Evolutionary conservation across 2,329 filamentous ascomycete genomes (phyloP).

Genomic region (Colletotrichum somersetense): DNA sequence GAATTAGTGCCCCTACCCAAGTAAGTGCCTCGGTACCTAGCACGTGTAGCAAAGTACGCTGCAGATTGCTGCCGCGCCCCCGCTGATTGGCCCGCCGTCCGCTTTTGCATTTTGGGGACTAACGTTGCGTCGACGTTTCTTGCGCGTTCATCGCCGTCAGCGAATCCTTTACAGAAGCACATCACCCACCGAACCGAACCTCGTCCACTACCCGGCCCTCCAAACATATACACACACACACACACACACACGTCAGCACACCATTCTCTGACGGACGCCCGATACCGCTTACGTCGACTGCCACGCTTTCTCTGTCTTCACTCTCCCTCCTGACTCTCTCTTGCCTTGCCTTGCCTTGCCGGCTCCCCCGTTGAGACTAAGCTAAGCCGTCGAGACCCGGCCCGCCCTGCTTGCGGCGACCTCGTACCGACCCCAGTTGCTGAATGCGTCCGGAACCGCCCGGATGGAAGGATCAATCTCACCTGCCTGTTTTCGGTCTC

Average conservation of each 20-base stretch:
- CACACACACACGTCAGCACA: slow-evolving; percentile 4
- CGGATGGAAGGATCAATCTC: background rate
- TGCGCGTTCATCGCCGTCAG: background rate
- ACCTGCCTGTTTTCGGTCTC: background rate
- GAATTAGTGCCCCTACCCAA: too few relatives aligned
- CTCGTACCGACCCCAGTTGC: background rate
- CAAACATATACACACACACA: too few relatives aligned
- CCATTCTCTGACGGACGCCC: background rate
- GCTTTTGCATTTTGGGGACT: background rate
- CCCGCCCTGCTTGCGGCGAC: background rate
- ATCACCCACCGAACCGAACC: background rate
- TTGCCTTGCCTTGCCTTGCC: background rate
- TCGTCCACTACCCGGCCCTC: background rate
- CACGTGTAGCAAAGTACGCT: background rate
- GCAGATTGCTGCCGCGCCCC: background rate
- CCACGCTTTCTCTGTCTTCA: background rate
- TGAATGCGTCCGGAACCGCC: background rate
- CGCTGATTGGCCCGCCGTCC: background rate
- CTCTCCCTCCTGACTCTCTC: background rate
- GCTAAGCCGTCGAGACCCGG: background rate
- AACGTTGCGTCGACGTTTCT: background rate
- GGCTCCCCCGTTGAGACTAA: background rate
- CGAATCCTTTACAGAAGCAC: background rate
- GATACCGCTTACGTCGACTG: background rate
- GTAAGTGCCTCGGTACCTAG: too few relatives aligned